Evolutionary conservation across 306 rosid species (phyloP), one percentile per base, ranked within the genome.

Genomic region (Dalbergia cultrata): DNA sequence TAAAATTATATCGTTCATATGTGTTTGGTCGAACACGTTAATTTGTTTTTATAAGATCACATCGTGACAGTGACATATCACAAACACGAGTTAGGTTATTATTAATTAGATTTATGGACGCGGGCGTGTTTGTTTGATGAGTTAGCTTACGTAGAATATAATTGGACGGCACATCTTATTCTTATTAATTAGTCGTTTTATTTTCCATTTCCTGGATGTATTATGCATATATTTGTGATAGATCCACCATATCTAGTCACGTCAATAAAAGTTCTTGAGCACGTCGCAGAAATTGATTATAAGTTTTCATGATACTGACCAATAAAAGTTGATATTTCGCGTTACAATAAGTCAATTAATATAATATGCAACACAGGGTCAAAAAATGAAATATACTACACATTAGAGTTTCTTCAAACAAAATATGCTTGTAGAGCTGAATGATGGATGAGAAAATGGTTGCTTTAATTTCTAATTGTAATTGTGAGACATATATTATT

Each of bases 341-440:
- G 22, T 35, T 43, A 13, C 37, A 84, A 37, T 37, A 37, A 77
- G 90, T 86, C 89, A 88, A 87, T 81, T 83, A 67, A 68, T 85
- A 83, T 17, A 47, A 68, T 75, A 61, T 13, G 6, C 33, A 31
- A 44, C 45, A 4, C 31, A 26, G 3, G 31, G 90, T 86, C 89
- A 88, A 87, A 78, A 81, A 67, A 67, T 85, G 78, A 13, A 39
- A 63, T 75, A 61, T 13, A 5, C 21, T 31, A 43, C 45, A 4
- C 13, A 37, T 13, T 45, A 33, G 16, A 19, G 21, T 19, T 66
- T 0, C 21, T 54, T 41, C 39, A 5, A 18, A 37, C 44, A 54
- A 77, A 66, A 13, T 19, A n/a, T 10, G 58, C 11, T 45, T 70
- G 16, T 4, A 11, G 18, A 53, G 52, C 18, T 50, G 22, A 39